Evolutionary conservation across 2,329 filamentous ascomycete species (phyloP), one percentile per base, ranked within the genome.

Genomic region (Colletotrichum somersetense): DNA sequence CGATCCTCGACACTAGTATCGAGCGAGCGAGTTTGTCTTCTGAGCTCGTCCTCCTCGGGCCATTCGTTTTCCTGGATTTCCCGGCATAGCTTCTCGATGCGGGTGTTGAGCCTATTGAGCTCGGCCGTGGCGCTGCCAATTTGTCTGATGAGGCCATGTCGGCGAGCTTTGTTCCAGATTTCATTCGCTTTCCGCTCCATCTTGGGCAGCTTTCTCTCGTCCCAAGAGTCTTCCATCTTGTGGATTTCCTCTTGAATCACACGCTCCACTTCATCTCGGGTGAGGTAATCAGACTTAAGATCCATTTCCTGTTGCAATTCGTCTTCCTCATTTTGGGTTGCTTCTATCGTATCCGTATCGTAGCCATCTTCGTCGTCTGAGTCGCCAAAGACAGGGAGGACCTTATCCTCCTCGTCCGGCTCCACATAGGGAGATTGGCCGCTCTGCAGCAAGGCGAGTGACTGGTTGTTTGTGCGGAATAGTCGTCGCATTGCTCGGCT

Each of bases 1-100:
- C 88, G 87, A 66, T 92, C 87, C 46, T 89, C 86, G 0, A 97
- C 81, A 4, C 86, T 94, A 5, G 85, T 82, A 71, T 96, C 90
- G 66, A 97, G 82, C 46, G 82, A 86, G 14, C 82, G 80, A 61
- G 90, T 90, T 75, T 90, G 88, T 7, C 80, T 82, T 35, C 84
- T 81, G 18, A 96, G 78, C 18, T 90, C 85, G 1, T 80, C 76
- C 30, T 83, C 81, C 10, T 83, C 87, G 14, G 81, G 79, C 88
- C 91, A 94, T 40, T 84, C 78, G 20, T 86, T 81, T 1, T 78
- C 75, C 30, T 84, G 74, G 44, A 94, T 88, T 26, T 89, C 85
- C 1, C 83, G 76, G 12, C 85, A 85, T 20, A 90, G 80, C 58
- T 86, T 89, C n/a, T 79, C 77, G 40, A 96, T 83, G 12, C 91